A percentile compares a stretch with the other conserved stretches of the same genome.
Evolutionary conservation across 1,284 basidiomycete genomes (phyloP).

Genomic region (Bondarzewia mesenterica): DNA sequence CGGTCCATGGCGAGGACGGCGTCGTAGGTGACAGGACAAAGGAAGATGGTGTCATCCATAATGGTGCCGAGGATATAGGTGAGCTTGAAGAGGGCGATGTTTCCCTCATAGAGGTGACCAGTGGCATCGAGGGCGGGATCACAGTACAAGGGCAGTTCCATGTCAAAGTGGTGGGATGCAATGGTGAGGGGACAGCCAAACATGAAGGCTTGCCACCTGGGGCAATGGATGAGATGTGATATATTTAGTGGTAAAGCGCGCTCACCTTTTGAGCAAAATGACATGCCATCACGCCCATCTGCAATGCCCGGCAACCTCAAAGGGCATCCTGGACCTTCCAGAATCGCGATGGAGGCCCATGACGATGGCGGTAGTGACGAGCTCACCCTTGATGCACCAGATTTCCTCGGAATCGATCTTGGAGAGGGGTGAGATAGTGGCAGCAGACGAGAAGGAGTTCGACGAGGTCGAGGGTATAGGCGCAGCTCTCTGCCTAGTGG

Average conservation of each 20-base stretch:
- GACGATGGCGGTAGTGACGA: constrained; percentile 64
- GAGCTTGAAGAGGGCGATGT: constrained; percentile 65
- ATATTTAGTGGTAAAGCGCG: background rate
- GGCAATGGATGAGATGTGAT: constrained; percentile 2
- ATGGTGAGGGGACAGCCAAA: constrained; percentile 72
- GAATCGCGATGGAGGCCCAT: constrained; percentile 81
- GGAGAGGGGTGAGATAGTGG: constrained; percentile 62
- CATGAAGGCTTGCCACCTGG: constrained; percentile 77
- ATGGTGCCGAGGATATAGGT: constrained; percentile 74
- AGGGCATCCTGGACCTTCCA: constrained; percentile 58
- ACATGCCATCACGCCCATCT: constrained; percentile 87
- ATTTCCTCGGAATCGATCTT: constrained; percentile 74
- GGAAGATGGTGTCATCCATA: constrained; percentile 74
- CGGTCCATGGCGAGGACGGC: constrained; percentile 65
- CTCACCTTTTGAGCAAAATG: constrained; percentile 61
- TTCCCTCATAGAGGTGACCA: constrained; percentile 58
- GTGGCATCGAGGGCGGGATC: constrained; percentile 51
- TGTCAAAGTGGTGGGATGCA: constrained; percentile 74
- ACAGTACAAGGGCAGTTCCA: constrained; percentile 57
- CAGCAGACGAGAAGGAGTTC: constrained; percentile 61
- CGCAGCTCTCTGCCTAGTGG: constrained; percentile 48
- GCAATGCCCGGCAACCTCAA: constrained; percentile 61
- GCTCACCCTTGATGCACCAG: constrained; percentile 64
- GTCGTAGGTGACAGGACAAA: constrained; percentile 65
- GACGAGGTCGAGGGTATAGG: constrained; percentile 67